These are phyloP conservation scores for Paradendryphiella salina DNA, from an alignment of 2,329 filamentous ascomycete genomes.

Conservation along the genomic window DNA sequence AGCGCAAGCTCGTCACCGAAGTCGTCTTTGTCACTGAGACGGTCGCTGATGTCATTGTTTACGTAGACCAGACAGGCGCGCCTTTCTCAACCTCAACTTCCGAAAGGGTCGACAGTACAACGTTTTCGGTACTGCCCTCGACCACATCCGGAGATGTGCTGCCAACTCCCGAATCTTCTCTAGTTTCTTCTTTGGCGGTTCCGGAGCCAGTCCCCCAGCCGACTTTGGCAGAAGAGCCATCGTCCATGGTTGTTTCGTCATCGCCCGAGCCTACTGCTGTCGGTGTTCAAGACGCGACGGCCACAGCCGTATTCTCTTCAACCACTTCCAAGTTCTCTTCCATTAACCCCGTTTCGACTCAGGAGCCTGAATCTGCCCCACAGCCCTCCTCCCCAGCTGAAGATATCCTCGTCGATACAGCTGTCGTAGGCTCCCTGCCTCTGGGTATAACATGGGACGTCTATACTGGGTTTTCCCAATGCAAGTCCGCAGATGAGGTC, in stretches of 20 bases:
- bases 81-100: slow-evolving; percentile 35
- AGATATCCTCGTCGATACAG: slow-evolving; percentile 6
- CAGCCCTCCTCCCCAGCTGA: slow-evolving; percentile 5
- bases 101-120: slow-evolving; percentile 7
- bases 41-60: slow-evolving; percentile 37
- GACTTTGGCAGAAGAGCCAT: not conserved
- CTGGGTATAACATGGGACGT: slow-evolving; percentile 43
- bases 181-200: slow-evolving; percentile 6
- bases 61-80: slow-evolving; percentile 37
- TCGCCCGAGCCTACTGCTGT: slow-evolving; percentile 14
- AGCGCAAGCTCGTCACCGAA: slow-evolving; percentile 41
- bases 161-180: not conserved
- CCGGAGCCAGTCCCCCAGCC: slow-evolving; percentile 10
- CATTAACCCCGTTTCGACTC: slow-evolving; percentile 1
- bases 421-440: slow-evolving; percentile 19
- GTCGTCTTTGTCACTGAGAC: slow-evolving; percentile 38
- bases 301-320: slow-evolving; percentile 8
- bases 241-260: slow-evolving; percentile 11
- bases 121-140: slow-evolving; percentile 3
- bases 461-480: slow-evolving; percentile 47
- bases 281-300: slow-evolving; percentile 2
- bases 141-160: not conserved
- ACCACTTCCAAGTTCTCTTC: not conserved
- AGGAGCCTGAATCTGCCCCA: slow-evolving; percentile 2
- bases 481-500: slow-evolving; percentile 68